Percentiles rank a stretch among this genome's conserved stretches.
Evolutionary conservation across 106 monocot species (phyloP).

Genomic region (Xerophyta viscosa): DNA sequence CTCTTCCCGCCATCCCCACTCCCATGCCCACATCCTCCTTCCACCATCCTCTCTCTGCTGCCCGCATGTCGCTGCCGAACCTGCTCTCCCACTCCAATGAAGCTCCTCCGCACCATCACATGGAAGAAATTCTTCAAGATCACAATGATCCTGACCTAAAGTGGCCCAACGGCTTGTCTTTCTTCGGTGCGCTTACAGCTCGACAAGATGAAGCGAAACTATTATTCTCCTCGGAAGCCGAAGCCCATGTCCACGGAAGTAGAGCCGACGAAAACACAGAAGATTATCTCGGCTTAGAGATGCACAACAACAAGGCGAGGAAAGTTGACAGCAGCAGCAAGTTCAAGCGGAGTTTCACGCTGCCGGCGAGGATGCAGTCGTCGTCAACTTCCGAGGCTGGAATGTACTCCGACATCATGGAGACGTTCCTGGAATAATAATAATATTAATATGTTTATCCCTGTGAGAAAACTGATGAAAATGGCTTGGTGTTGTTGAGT

Average conservation of each 20-base stretch:
- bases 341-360: constrained; percentile 77
- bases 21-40: constrained; percentile 12
- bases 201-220: constrained; percentile 70
- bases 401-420: constrained; percentile 69
- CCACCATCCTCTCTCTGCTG: constrained; percentile 9
- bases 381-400: constrained; percentile 43
- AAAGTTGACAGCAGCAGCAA: constrained; percentile 37
- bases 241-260: background rate
- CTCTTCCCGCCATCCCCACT: constrained; percentile 11
- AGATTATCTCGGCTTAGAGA: constrained; percentile 57
- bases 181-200: constrained; percentile 73
- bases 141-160: constrained; percentile 69
- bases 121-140: constrained; percentile 40
- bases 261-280: constrained; percentile 10
- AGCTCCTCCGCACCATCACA: constrained; percentile 13
- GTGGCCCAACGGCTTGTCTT: constrained; percentile 82
- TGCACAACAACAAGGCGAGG: constrained; percentile 31
- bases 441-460: too few relatives aligned
- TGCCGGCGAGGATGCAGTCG: constrained; percentile 57
- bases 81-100: constrained; percentile 10
- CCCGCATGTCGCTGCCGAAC: constrained; percentile 8
- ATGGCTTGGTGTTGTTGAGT: too few relatives aligned
- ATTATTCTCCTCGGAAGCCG: constrained; percentile 36
- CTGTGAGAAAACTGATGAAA: too few relatives aligned
- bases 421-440: constrained; percentile 53